Base-by-base conservation (phyloP, 2,329 filamentous ascomycete species). In the Hypoxylon sp. region DNA sequence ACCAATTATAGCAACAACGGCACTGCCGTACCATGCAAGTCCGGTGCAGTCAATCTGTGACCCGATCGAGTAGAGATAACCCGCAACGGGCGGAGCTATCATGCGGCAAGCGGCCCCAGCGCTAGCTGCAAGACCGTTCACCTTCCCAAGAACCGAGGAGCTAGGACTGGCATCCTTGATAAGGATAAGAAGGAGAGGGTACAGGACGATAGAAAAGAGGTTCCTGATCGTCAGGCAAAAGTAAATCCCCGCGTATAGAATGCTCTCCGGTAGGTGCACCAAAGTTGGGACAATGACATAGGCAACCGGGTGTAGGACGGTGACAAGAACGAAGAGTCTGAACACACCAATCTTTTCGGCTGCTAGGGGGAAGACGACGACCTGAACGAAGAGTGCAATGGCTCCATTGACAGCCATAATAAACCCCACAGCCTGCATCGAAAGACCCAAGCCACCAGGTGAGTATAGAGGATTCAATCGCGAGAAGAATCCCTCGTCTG, bases 31-130 rank as follows among this genome's bases (percentile, higher is more conserved):
- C 89, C 89, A 92, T 7, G 88, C 87, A 37, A 91, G 74, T 0
- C 85, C 87, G 1, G 88, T 88, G 75, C 86, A 90, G 73, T 88
- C 83, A 50, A 87, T 82, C 70, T 81, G 84, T 71, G 84, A 86
- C 21, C 89, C 88, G n/a, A 87, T 75, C 0, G 87, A 84, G 77
- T 91, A 92, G 2, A 91, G 79, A 68, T 86, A 89, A 2, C 89
- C 89, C 1, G 88, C 86, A 15, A 91, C 76, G 0, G 89, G 89
- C 5, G 90, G 90, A 0, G 90, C 89, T 10, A 91, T 80, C 79
- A 92, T 93, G 62, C 91, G 84, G 73, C 88, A 92, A 6, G 87
- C 88, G 6, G 89, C 89, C 27, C 88, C 88, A 2, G 88, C 89
- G 63, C 88, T 90, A 55, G 89, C 89, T 21, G 89, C 88, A 47